phyloP scores from a whole-genome alignment of 1,139 yeast species.

The Suhomyces atakaporum region DNA sequence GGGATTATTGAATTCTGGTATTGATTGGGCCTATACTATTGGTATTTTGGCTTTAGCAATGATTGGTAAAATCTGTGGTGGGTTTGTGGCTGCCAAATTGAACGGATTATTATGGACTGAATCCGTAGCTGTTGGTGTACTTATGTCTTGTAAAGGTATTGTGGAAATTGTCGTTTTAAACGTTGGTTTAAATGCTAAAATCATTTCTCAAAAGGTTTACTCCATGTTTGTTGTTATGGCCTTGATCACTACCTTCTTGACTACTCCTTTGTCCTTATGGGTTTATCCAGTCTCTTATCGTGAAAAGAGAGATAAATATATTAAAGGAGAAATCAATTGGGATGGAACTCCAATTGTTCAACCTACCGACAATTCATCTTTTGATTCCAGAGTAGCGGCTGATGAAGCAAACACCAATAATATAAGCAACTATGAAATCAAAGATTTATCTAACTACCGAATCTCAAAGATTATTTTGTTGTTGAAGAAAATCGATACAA shows the following conservation, averaged over 20 bases:
- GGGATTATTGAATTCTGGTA: constrained; percentile 61
- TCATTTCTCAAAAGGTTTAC: constrained; percentile 62
- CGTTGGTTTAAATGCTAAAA: constrained; percentile 70
- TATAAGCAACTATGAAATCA: constrained; percentile 16
- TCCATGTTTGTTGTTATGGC: constrained; percentile 87
- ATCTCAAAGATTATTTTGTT: constrained; percentile 30
- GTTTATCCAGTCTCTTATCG: constrained; percentile 64
- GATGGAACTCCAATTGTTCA: constrained; percentile 28
- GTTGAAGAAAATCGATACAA: constrained; percentile 34
- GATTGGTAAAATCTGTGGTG: constrained; percentile 66
- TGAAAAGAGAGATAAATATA: constrained; percentile 45
- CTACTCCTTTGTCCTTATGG: constrained; percentile 68
- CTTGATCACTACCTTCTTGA: constrained; percentile 66
- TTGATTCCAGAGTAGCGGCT: constrained; percentile 3
- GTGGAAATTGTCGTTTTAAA: constrained; percentile 78
- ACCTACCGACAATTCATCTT: constrained; percentile 3
- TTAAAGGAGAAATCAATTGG: constrained; percentile 45
- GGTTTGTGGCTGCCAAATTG: constrained; percentile 60
- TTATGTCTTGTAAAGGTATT: constrained; percentile 87
- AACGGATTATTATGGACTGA: constrained; percentile 71
- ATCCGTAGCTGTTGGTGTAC: constrained; percentile 71
- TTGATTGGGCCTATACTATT: constrained; percentile 75
- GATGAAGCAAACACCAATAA: constrained; percentile 6
- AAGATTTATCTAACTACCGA: constrained; percentile 20
- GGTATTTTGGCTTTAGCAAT: constrained; percentile 68